Conservation (phyloP, 2,329 filamentous ascomycete species). For the Pleomassaria siparia region DNA sequence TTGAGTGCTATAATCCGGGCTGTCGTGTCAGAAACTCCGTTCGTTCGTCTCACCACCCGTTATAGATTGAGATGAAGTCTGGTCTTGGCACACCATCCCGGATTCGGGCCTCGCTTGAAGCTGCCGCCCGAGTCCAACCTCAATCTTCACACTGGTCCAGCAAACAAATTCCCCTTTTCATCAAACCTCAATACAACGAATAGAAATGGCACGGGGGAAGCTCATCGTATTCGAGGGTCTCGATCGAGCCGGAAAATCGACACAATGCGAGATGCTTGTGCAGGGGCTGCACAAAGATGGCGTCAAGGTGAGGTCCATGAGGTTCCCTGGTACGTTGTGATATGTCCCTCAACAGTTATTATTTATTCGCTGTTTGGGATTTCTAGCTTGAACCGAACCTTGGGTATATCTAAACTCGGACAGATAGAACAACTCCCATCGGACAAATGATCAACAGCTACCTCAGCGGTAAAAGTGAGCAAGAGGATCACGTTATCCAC, state of each 20-base stretch:
- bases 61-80: too few species aligned
- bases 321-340: slow-evolving; percentile 62
- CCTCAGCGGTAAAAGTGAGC: slow-evolving; percentile 68
- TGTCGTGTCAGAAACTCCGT: too few species aligned
- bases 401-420: background rate
- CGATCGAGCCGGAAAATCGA: slow-evolving; percentile 89
- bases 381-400: too few species aligned
- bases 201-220: slow-evolving; percentile 58
- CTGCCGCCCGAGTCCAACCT: too few species aligned
- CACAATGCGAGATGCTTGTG: slow-evolving; percentile 74
- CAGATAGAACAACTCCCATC: slow-evolving; percentile 81
- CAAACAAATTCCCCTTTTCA: background rate
- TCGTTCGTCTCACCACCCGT: too few species aligned
- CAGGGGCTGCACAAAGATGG: slow-evolving; percentile 55
- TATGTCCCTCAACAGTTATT: background rate
- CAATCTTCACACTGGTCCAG: background rate
- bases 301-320: slow-evolving; percentile 58
- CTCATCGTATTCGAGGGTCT: slow-evolving; percentile 86
- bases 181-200: background rate
- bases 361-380: background rate
- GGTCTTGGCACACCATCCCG: too few species aligned
- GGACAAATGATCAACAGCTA: slow-evolving; percentile 86
- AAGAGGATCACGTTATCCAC: slow-evolving; percentile 89
- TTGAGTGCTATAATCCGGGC: too few species aligned
- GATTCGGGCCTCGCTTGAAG: too few species aligned